Percentiles rank a stretch among this genome's conserved stretches.
Conservation (phyloP, 1,284 basidiomycete genomes). For the Entoloma clypeatum region DNA sequence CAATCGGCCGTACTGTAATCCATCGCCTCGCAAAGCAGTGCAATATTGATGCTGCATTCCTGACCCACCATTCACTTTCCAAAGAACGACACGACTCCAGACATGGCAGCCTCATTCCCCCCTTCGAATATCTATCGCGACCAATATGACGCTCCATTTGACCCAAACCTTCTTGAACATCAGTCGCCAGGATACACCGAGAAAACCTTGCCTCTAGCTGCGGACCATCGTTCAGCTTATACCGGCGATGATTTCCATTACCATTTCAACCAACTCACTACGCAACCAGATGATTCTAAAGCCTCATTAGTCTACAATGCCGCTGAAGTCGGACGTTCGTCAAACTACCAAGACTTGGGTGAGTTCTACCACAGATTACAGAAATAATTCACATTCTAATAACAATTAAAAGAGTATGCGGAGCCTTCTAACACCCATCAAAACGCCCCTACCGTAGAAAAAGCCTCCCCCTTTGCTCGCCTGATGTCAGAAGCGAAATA, state of each 20-base stretch:
- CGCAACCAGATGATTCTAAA: constrained; percentile 31
- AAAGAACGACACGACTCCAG: too few relatives aligned
- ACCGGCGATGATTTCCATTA: constrained; percentile 13
- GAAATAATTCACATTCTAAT: constrained; percentile 3
- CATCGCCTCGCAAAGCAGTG: too few relatives aligned
- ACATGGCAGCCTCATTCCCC: too few relatives aligned
- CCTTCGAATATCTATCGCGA: too few relatives aligned
- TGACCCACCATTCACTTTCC: background rate
- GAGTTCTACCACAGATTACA: constrained; percentile 17
- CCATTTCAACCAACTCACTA: constrained; percentile 5
- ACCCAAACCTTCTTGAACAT: too few relatives aligned
- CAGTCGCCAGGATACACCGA: too few relatives aligned
- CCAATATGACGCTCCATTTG: too few relatives aligned
- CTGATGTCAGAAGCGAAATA: constrained; percentile 49
- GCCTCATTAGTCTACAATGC: constrained; percentile 45
- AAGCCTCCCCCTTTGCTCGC: constrained; percentile 35
- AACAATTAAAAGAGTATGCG: constrained; percentile 48
- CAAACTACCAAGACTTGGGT: constrained; percentile 56
- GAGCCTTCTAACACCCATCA: constrained; percentile 41
- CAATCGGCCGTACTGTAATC: too few relatives aligned
- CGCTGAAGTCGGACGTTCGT: constrained; percentile 35
- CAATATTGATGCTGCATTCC: background rate
- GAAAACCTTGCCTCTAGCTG: background rate
- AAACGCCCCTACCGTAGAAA: constrained; percentile 30
- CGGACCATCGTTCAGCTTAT: background rate